Conservation (phyloP, 2,329 filamentous ascomycete species). For the Cytospora leucostoma region DNA sequence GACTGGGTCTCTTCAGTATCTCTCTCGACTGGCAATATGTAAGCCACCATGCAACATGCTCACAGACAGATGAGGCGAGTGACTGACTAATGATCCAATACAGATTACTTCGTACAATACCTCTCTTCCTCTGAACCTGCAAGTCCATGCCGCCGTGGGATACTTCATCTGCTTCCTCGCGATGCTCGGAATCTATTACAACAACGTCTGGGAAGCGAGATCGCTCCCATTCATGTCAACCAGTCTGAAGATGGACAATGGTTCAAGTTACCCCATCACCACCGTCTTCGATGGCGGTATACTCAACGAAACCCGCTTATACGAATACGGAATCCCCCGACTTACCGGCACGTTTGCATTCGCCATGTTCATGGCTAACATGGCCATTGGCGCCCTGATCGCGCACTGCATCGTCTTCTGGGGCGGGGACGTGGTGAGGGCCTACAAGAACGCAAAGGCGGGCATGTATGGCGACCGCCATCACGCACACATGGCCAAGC, state of each 20-base stretch:
- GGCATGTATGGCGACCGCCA: constrained; percentile 52
- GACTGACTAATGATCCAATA: constrained; percentile 6
- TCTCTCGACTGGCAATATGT: constrained; percentile 59
- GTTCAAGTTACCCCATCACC: constrained; percentile 43
- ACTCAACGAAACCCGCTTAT: constrained; percentile 45
- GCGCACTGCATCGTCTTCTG: constrained; percentile 56
- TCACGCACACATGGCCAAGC: constrained; percentile 52
- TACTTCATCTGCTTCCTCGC: constrained; percentile 50
- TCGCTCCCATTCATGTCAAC: constrained; percentile 59
- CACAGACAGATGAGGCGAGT: not conserved
- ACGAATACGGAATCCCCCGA: constrained; percentile 47
- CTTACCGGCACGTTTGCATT: constrained; percentile 54
- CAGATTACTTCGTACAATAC: constrained; percentile 57
- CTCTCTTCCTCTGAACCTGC: constrained; percentile 53
- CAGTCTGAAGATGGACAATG: constrained; percentile 42
- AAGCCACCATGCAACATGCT: constrained; percentile 35
- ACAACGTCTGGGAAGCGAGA: constrained; percentile 48
- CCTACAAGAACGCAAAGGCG: constrained; percentile 49
- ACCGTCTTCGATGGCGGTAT: constrained; percentile 45
- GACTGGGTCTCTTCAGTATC: constrained; percentile 50
- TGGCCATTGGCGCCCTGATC: constrained; percentile 58
- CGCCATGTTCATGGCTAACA: constrained; percentile 58
- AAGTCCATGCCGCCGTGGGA: constrained; percentile 49
- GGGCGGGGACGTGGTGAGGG: constrained; percentile 51
- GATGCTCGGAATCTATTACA: constrained; percentile 56